A percentile compares a stretch with the other conserved stretches of the same genome.
Conservation (phyloP, 768 basidiomycete species). For the Leucogyrophana mollusca region DNA sequence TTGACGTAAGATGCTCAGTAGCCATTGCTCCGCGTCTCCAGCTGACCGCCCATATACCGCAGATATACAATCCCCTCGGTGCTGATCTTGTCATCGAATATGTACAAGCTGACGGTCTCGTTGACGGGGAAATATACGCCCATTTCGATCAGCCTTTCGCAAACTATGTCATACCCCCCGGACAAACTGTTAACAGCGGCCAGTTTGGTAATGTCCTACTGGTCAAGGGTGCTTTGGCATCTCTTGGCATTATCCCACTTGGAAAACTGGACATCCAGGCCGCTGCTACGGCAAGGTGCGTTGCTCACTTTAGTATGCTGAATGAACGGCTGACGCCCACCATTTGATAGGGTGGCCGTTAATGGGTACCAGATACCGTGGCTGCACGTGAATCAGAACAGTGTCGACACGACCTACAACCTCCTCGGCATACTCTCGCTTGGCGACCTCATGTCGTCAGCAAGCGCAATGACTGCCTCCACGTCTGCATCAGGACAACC, state of each 20-base stretch:
- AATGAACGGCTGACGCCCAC: background rate
- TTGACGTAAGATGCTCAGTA: conserved; percentile 44
- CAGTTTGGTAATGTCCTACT: conserved; percentile 55
- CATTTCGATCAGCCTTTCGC: conserved; percentile 55
- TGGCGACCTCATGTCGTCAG: conserved; percentile 16
- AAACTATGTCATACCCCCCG: conserved; percentile 55
- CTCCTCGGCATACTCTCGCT: conserved; percentile 11
- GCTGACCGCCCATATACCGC: background rate
- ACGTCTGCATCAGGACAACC: background rate
- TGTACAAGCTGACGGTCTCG: conserved; percentile 53
- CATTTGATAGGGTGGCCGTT: conserved; percentile 36
- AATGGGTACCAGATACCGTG: conserved; percentile 66
- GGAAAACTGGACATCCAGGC: conserved; percentile 53
- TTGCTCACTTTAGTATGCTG: background rate
- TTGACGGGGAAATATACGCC: conserved; percentile 55
- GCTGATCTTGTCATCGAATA: conserved; percentile 55
- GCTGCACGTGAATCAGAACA: conserved; percentile 55
- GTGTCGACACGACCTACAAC: conserved; percentile 51
- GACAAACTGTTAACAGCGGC: conserved; percentile 62
- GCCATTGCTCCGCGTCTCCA: background rate
- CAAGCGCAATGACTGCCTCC: conserved; percentile 10
- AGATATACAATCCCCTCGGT: conserved; percentile 57
- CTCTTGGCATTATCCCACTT: conserved; percentile 57
- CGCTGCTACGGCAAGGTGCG: conserved; percentile 41
- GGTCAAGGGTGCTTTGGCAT: conserved; percentile 53